phyloP scores from a whole-genome alignment of 345 rosid genomes.

The Leavenworthia alabamica region DNA sequence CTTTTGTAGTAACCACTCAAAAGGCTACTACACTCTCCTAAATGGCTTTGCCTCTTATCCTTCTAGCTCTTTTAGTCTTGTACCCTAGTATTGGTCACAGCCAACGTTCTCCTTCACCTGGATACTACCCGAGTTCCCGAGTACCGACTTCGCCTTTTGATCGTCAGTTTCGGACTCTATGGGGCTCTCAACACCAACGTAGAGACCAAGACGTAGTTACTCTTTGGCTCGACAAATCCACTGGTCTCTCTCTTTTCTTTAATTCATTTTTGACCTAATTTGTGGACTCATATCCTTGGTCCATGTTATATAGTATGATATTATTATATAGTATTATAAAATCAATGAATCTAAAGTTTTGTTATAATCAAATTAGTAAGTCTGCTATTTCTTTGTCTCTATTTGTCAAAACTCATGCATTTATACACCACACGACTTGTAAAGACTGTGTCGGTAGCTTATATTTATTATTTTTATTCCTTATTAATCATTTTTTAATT shows the following conservation, averaged over 20 bases:
- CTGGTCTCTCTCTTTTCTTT: constrained; percentile 40
- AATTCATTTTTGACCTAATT: background rate
- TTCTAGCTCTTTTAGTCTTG: constrained; percentile 27
- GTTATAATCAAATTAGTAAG: background rate
- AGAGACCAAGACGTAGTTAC: constrained; percentile 49
- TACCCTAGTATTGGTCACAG: constrained; percentile 17
- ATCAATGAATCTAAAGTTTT: background rate
- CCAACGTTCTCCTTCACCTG: constrained; percentile 73
- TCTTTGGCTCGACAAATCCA: constrained; percentile 62
- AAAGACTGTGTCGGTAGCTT: constrained; percentile 10
- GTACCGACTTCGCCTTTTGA: constrained; percentile 41
- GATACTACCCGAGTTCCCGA: constrained; percentile 65
- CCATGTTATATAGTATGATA: background rate
- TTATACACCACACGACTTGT: constrained; percentile 2
- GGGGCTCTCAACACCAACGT: constrained; percentile 90
- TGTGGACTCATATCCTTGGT: background rate
- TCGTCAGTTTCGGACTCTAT: constrained; percentile 50
- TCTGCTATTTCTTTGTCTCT: background rate
- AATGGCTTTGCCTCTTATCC: constrained; percentile 38
- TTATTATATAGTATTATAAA: no score
- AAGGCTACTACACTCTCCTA: background rate
- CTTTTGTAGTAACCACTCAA: constrained; percentile 21
- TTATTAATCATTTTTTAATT: background rate
- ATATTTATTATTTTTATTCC: no score
- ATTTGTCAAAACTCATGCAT: background rate